Conservation (phyloP, 768 basidiomycete species). For the Gymnopilus junonius region DNA sequence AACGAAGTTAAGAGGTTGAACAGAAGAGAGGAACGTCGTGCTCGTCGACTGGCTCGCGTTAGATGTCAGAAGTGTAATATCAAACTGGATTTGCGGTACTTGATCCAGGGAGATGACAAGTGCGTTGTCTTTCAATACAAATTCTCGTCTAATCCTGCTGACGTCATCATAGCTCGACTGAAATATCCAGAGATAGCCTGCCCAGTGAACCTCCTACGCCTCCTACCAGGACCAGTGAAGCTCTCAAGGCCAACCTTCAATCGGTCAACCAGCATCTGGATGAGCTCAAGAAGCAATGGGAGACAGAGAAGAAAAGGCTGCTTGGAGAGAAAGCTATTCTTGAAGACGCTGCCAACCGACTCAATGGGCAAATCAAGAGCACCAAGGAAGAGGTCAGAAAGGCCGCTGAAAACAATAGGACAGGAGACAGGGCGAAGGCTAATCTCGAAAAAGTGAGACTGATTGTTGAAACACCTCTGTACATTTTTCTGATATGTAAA, state of each 20-base stretch:
- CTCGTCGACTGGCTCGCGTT: conserved; percentile 59
- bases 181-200: conserved; percentile 50
- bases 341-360: conserved; percentile 69
- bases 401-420: conserved; percentile 55
- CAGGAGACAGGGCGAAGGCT: conserved; percentile 49
- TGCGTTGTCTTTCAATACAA: conserved; percentile 28
- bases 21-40: conserved; percentile 72
- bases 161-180: conserved; percentile 48
- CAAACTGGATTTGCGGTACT: conserved; percentile 58
- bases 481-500: conserved; percentile 1
- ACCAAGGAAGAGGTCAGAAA: conserved; percentile 62
- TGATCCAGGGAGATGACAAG: conserved; percentile 65
- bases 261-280: conserved; percentile 67
- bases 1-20: conserved; percentile 69
- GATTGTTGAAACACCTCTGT: not conserved
- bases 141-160: not conserved
- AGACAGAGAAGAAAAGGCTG: conserved; percentile 63
- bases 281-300: conserved; percentile 71
- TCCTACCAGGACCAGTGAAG: conserved; percentile 69
- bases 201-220: conserved; percentile 68
- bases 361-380: conserved; percentile 62
- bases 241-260: conserved; percentile 60
- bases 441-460: conserved; percentile 58
- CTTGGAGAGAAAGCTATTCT: conserved; percentile 74
- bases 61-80: conserved; percentile 73